Base-by-base conservation (phyloP, 2,329 filamentous ascomycete genomes). In the Colletotrichum cereale region DNA sequence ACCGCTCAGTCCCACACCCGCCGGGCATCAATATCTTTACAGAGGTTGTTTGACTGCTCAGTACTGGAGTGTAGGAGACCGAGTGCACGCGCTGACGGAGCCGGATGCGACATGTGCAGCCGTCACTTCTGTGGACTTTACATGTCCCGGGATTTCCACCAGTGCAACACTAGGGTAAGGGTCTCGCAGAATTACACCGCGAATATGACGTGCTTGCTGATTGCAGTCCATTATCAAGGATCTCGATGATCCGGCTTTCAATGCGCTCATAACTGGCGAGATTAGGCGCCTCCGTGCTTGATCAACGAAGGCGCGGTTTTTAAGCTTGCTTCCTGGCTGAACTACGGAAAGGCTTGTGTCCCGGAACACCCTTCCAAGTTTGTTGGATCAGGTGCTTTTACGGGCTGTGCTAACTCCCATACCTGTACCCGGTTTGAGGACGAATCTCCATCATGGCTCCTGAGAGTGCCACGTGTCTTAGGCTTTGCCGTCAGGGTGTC, bases 101-200 rank as follows among this genome's bases (percentile, higher is more conserved):
- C 48, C 11, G 47, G 61, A 11, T 63, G 61, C 21, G 61, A 63
- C 12, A 53, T 63, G 36, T 63, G 48, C 48, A 63, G 47, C 36
- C 6, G 61, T 63, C 36, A 63, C 61, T 63, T 55, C 61, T 63
- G 48, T 16, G 34, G 48, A 5, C 5, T 63, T 5, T 36, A 63
- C 14, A 4, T 63, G 2, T 65, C 52, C 38, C 26, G 29, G 29
- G 62, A 26, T 3, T 66, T 66, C 31, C 53, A 66, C 16, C 7
- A 65, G 29, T 65, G 48, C 40, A 16, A 50, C 42, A 14, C 11
- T 16, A 14, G 10, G 40, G 58, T 62, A 11, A 50, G 44, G n/a
- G n/a, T 38, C 36, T 10, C 44, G 24, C 42, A 66, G n/a, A 24
- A 29, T n/a, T 4, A 5, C 12, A 50, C 31, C 26, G 38, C n/a